Evolutionary conservation across 495 filamentous ascomycete genomes (phyloP), one percentile per base, ranked within the genome.

Genomic region (Aspergillus asperescens): DNA sequence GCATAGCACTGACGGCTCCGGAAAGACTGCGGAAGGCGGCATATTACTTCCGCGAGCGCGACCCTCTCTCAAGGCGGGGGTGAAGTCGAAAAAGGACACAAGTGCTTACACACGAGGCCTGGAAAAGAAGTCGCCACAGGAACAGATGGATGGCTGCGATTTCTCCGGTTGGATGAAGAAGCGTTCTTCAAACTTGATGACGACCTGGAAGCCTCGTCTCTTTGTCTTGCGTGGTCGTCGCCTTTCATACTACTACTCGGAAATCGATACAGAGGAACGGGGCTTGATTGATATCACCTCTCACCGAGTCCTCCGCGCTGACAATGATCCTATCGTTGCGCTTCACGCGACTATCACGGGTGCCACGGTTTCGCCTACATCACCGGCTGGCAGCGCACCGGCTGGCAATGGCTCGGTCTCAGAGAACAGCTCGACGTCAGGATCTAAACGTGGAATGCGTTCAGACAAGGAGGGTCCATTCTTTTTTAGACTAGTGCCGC

Each of bases 141-240:
- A 95, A 63, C 89, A 93, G 54, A 91, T 96, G 69, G 72, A 79
- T 46, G 84, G 82, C 48, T 92, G 89, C 40, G 93, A 99, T 60
- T 99, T 91, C 62, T 90, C 84, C 57, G 94, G 94, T 20, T 99
- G 94, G 94, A 99, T 99, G 94, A 97, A 95, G 76, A 99, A 99
- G 79, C 85, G 90, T 61, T 95, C 89, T 41, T 89, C 89, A 2
- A 93, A 93, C 56, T 73, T 96, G 43, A 94, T 96, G 87, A 87
- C 89, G 3, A 95, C 89, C 1, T 99, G 94, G 94, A 97, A 97
- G 63, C 83, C 88, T 34, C 84, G 94, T 7, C 80, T 97, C 27
- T 99, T 99, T 62, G 86, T 97, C 18, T 77, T 99, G 27, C 88
- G 89, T 48, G 94, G 94, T 38, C 81, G 89, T 55, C 83, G 94